These are phyloP conservation scores for Paramecium sexaurelia DNA, from an alignment of 73 alveolate species.

Conservation along the genomic window DNA sequence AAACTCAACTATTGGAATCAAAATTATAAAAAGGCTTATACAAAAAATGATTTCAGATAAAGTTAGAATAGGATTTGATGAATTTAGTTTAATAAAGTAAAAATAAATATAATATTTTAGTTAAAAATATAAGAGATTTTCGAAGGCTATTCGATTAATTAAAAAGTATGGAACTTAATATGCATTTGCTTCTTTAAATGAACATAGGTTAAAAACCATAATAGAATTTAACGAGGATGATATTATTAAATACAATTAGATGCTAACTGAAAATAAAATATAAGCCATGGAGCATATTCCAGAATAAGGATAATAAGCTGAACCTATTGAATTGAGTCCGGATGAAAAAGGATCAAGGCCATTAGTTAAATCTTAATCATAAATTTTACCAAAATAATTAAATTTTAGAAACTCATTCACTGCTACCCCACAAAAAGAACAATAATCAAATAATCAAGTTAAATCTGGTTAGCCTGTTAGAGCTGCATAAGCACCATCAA, in stretches of 20 bases:
- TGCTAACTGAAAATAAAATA: slow-evolving; percentile 31
- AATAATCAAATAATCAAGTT: background rate
- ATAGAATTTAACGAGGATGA: slow-evolving; percentile 28
- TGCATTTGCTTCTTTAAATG: background rate
- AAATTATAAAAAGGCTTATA: background rate
- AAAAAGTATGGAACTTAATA: background rate
- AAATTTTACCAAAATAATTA: background rate
- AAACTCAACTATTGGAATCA: background rate
- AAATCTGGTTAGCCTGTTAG: slow-evolving; percentile 12
- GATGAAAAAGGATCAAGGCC: slow-evolving; percentile 18
- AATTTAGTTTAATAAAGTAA: background rate
- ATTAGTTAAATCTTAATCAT: background rate
- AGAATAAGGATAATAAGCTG: background rate
- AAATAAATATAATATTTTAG: background rate
- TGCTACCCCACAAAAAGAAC: background rate
- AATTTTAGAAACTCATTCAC: slow-evolving; percentile 3
- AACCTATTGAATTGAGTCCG: background rate
- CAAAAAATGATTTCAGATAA: background rate
- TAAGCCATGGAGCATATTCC: slow-evolving; percentile 11
- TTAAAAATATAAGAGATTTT: background rate
- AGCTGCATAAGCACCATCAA: slow-evolving; percentile 19
- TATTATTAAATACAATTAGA: background rate
- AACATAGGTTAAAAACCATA: background rate
- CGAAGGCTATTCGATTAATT: background rate
- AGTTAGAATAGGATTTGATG: background rate